Percentiles rank a stretch among this genome's conserved stretches.
Conservation (phyloP, 768 basidiomycete species). For the Gymnopilus junonius region DNA sequence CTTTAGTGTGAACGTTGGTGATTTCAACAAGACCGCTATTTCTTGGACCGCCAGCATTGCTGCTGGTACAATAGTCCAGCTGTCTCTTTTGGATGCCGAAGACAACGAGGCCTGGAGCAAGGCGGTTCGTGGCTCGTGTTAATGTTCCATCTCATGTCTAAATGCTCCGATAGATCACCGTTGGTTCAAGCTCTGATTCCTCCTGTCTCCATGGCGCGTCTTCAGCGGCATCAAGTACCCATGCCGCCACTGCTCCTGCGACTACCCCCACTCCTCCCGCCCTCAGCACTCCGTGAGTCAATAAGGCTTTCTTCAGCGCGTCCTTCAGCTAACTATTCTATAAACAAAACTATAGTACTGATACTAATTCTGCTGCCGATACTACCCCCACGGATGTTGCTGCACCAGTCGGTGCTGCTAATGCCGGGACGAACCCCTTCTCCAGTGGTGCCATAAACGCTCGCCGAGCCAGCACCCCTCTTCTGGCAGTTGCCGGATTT, state of each 20-base stretch:
- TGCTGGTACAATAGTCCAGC: constrained; percentile 49
- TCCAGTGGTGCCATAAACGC: constrained; percentile 33
- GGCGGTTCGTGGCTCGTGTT: constrained; percentile 44
- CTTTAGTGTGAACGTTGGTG: constrained; percentile 62
- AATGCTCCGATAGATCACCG: constrained; percentile 37
- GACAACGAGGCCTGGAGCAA: constrained; percentile 72
- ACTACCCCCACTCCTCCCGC: background rate
- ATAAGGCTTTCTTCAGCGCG: background rate
- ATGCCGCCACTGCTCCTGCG: background rate
- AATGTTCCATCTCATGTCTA: constrained; percentile 5
- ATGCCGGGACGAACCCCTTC: constrained; percentile 45
- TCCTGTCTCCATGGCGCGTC: constrained; percentile 38
- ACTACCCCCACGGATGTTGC: background rate
- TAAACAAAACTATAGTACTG: background rate
- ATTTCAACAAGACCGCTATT: constrained; percentile 47
- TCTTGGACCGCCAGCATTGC: constrained; percentile 52
- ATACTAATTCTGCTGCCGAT: constrained; percentile 1
- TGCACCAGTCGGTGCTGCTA: constrained; percentile 28
- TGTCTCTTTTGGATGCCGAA: constrained; percentile 57
- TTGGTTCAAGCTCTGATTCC: constrained; percentile 39
- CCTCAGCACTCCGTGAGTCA: constrained; percentile 19
- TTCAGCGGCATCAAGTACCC: background rate
- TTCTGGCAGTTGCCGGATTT: constrained; percentile 45
- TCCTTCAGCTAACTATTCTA: background rate
- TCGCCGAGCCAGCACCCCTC: constrained; percentile 44